Evolutionary conservation across 192 early-diverging fungal genomes (phyloP), one percentile per base, ranked within the genome.

Genomic region (Backusella tuberculispora): DNA sequence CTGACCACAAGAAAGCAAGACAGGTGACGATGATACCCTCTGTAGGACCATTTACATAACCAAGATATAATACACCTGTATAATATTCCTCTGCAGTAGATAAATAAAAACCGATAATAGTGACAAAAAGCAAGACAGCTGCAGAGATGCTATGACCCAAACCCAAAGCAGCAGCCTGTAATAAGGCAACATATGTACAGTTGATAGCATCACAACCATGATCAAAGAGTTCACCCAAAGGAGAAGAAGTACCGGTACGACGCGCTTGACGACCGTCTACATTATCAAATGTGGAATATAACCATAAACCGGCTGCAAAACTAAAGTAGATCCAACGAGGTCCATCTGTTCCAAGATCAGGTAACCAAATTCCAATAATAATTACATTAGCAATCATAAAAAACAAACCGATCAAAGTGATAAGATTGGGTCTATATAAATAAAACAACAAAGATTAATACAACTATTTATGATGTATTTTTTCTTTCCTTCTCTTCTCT

Each of bases 61-160:
- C 93, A 24, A 96, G 84, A 77, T 94, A 96, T 19, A 96, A 85
- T 3, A 90, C 88, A 21, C 92, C 92, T 12, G 95, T 96, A 77
- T 95, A 94, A 80, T 95, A 96, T 76, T 94, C 93, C 78, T 96
- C 95, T 89, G 93, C 94, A 6, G 95, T 95, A 6, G 94, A 95
- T 44, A 95, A 76, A 83, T 93, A 95, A 78, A 96, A 96, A 17
- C 92, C 86, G 72, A 86, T 75, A 19, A 93, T 90, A 19, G 90
- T 91, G 10, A 92, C 74, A 72, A 90, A 85, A 50, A 94, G 68
- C 40, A 93, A 78, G 34, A 85, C 66, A 8, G 89, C 87, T 13
- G 88, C 85, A 69, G 85, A 87, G 79, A 86, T 88, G 26, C 88
- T 85, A 73, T 93, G 88, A 12, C 95, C 95, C 60, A 94, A 84